These are phyloP conservation scores for Acanthamoeba healyi DNA, from an alignment of 208 protist genomes.

Conservation along the genomic window DNA sequence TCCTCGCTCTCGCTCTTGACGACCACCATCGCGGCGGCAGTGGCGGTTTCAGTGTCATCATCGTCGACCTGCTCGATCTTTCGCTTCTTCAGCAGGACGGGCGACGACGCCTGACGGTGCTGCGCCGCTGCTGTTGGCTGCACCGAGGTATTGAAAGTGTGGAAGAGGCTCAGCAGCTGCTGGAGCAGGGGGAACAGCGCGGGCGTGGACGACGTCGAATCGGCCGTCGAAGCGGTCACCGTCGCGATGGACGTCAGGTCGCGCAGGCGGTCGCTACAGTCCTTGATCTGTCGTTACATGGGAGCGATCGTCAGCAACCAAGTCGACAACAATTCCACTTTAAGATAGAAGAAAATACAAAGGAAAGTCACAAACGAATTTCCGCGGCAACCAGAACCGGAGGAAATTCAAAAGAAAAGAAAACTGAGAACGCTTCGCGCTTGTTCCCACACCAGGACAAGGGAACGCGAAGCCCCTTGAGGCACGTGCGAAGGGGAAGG, in stretches of 20 bases:
- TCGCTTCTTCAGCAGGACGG: not conserved
- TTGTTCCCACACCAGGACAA: no score
- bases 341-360: no score
- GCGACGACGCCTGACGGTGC: no score
- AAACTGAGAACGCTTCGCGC: not conserved
- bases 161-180: constrained; percentile 40
- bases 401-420: constrained; percentile 25
- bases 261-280: constrained; percentile 3
- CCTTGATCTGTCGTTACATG: constrained; percentile 25
- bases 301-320: not conserved
- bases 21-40: not conserved
- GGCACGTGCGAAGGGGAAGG: not conserved
- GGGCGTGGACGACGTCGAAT: not conserved
- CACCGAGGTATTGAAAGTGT: not conserved
- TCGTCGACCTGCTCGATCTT: not conserved
- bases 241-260: constrained; percentile 11
- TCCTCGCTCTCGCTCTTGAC: not conserved
- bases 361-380: not conserved
- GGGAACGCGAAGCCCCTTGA: no score
- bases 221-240: not conserved
- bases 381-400: not conserved
- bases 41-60: not conserved
- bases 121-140: not conserved
- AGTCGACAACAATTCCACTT: no score
- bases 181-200: constrained; percentile 23